Percentiles rank a stretch among this genome's conserved stretches.
Conservation (phyloP, 305 asterid species). For the Solanum hybrid region DNA sequence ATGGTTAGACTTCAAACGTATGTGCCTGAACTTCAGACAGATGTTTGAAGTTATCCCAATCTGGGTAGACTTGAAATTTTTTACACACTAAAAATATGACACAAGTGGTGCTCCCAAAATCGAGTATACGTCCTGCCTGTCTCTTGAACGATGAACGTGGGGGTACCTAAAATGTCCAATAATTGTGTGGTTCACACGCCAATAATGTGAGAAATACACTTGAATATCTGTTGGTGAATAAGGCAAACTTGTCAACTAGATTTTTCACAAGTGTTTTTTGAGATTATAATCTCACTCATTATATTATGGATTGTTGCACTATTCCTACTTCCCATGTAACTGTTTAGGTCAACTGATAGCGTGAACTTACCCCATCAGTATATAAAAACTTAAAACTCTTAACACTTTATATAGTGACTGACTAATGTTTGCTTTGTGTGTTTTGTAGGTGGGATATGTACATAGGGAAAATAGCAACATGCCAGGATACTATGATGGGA, state of each 20-base stretch:
- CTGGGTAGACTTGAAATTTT: no score
- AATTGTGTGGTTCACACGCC: neutral
- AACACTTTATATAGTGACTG: neutral
- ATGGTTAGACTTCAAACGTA: neutral
- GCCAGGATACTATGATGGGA: slow-evolving; percentile 61
- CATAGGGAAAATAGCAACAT: slow-evolving; percentile 41
- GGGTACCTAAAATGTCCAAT: neutral
- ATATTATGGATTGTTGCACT: neutral
- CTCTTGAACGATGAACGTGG: neutral
- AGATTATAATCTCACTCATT: neutral
- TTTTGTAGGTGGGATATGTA: slow-evolving; percentile 34
- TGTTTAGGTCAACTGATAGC: neutral
- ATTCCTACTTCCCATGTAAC: neutral
- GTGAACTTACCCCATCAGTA: neutral
- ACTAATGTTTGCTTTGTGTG: neutral
- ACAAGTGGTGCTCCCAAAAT: neutral
- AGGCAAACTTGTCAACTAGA: neutral
- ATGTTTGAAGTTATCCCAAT: no score
- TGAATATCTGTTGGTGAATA: neutral
- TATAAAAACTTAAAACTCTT: neutral
- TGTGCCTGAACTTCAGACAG: neutral
- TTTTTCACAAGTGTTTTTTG: neutral
- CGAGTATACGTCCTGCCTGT: neutral
- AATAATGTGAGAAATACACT: neutral
- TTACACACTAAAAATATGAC: no score